Evolutionary conservation across 768 basidiomycete species (phyloP).

Genomic region (Chalciporus chontae): DNA sequence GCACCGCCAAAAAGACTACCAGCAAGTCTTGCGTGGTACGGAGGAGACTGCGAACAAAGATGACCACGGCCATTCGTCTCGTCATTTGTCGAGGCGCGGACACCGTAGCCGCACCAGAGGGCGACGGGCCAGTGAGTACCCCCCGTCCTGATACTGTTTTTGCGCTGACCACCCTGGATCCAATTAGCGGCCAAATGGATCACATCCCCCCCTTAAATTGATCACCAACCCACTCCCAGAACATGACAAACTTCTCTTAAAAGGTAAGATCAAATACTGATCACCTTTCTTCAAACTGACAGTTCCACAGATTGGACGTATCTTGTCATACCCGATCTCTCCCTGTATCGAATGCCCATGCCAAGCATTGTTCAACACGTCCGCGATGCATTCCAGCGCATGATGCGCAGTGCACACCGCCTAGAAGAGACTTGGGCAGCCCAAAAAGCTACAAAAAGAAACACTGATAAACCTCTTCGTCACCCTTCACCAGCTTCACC

Average conservation of each 20-base stretch:
- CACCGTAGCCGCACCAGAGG: neutral
- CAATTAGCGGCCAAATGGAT: neutral
- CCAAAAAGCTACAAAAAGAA: neutral
- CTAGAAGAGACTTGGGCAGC: neutral
- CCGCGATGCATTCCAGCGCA: slow-evolving; percentile 16
- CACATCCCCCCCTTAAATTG: slow-evolving; percentile 7
- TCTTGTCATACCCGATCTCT: slow-evolving; percentile 22
- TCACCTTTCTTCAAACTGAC: neutral
- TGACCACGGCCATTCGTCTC: slow-evolving; percentile 16
- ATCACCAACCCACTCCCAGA: neutral
- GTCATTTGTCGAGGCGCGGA: slow-evolving; percentile 18
- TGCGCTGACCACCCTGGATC: neutral
- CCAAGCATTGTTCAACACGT: slow-evolving; percentile 21
- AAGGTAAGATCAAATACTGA: slow-evolving; percentile 11
- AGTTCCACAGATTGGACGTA: slow-evolving; percentile 27
- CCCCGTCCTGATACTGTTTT: neutral
- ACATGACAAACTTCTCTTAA: slow-evolving; percentile 2
- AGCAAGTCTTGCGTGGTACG: slow-evolving; percentile 24
- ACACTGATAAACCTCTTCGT: neutral
- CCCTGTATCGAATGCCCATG: slow-evolving; percentile 24
- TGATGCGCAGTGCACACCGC: slow-evolving; percentile 1
- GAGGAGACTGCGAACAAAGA: slow-evolving; percentile 19
- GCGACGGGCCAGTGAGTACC: neutral
- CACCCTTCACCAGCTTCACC: neutral
- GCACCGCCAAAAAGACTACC: slow-evolving; percentile 22